Conservation (phyloP, 441 rosid genomes). For the Melastoma candidum region DNA sequence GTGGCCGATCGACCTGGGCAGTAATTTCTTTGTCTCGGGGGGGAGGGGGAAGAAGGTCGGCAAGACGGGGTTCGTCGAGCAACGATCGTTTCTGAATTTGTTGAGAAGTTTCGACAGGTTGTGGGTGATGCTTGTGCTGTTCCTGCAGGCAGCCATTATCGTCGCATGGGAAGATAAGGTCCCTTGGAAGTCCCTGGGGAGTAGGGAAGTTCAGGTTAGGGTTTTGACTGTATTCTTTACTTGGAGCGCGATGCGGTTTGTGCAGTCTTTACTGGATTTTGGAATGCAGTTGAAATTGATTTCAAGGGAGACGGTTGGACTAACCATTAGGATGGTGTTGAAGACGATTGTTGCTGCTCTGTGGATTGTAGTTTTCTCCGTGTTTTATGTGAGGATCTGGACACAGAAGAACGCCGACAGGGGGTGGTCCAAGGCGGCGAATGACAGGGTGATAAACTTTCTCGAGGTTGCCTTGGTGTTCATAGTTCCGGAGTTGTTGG, state of each 20-base stretch:
- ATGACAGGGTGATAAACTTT: constrained; percentile 35
- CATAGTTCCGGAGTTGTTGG: constrained; percentile 61
- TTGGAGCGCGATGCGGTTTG: constrained; percentile 73
- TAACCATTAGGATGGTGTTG: constrained; percentile 63
- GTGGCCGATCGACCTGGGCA: constrained; percentile 76
- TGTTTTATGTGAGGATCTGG: constrained; percentile 61
- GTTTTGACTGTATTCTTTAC: constrained; percentile 66
- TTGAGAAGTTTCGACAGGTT: constrained; percentile 72
- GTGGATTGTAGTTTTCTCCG: constrained; percentile 57
- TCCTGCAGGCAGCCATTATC: constrained; percentile 65
- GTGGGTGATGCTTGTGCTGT: constrained; percentile 82
- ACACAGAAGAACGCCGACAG: constrained; percentile 40
- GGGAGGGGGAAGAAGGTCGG: constrained; percentile 49
- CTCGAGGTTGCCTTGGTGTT: constrained; percentile 50
- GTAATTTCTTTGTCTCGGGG: constrained; percentile 51
- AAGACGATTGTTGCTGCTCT: constrained; percentile 46
- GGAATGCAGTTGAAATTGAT: constrained; percentile 50
- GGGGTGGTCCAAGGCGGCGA: constrained; percentile 38
- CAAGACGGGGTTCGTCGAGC: constrained; percentile 90
- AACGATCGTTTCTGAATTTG: constrained; percentile 75
- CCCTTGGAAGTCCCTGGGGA: constrained; percentile 54
- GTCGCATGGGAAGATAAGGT: constrained; percentile 61
- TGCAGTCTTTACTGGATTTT: constrained; percentile 72
- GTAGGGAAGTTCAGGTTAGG: constrained; percentile 46
- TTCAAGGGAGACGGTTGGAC: constrained; percentile 61